Percentiles rank a stretch among this genome's conserved stretches.
phyloP scores from a whole-genome alignment of 2,329 filamentous ascomycete species.

The Fusarium concolor region DNA sequence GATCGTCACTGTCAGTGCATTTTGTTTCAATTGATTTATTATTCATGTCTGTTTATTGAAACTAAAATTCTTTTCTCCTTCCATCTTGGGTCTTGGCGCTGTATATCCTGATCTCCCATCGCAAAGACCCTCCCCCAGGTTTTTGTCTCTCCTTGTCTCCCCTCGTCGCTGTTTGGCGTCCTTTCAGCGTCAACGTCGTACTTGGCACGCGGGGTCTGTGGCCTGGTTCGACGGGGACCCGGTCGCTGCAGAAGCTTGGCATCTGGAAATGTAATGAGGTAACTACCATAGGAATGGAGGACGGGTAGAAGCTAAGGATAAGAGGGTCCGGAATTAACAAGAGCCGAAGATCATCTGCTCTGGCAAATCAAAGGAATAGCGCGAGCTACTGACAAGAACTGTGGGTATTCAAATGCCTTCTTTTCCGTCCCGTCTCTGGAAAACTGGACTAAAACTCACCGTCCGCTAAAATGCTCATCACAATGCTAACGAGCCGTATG shows the following conservation, averaged over 20 bases:
- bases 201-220: constrained; percentile 33
- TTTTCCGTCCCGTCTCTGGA: neutral
- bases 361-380: neutral
- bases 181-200: constrained; percentile 9
- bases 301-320: constrained; percentile 11
- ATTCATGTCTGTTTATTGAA: neutral
- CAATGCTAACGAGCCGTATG: constrained; percentile 3
- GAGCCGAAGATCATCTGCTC: neutral
- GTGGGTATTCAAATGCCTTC: constrained; percentile 5
- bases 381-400: neutral
- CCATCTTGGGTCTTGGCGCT: constrained; percentile 17
- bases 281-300: neutral
- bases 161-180: neutral
- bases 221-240: constrained; percentile 8
- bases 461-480: constrained; percentile 15
- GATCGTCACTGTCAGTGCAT: constrained; percentile 18
- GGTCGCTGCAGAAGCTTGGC: constrained; percentile 16
- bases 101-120: constrained; percentile 16
- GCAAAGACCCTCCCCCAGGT: constrained; percentile 28
- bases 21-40: constrained; percentile 11
- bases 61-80: constrained; percentile 6
- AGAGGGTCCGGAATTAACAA: constrained; percentile 26
- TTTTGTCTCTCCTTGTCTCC: neutral
- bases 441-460: constrained; percentile 12
- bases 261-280: constrained; percentile 7